Base-by-base conservation (phyloP, 345 rosid genomes). In the Hibiscus tridactylites region DNA sequence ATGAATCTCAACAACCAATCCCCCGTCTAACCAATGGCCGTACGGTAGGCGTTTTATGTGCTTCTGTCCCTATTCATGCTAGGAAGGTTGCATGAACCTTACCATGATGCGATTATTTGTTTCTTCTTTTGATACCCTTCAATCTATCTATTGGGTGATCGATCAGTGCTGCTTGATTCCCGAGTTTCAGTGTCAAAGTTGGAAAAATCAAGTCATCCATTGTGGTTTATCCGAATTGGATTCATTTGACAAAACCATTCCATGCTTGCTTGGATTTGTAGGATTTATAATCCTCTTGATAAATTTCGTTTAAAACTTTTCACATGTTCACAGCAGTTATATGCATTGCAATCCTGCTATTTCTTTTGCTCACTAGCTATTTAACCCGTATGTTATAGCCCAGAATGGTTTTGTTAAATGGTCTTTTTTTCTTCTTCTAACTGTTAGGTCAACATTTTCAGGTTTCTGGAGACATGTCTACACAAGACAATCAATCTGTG, bases 381-480 rank as follows among this genome's bases (percentile, higher is more conserved):
- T 16, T 3, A 42, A 49, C 24, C 29, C 39, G 50, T 50, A 49
- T 28, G 42, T 28, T 33, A 16, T 49, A 28, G 58, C 6, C 19
- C 13, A 9, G 10, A 9, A 49, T 28, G 58, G 11, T 67, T 67
- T 67, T 19, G 17, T 49, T 44, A 24, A 26, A 65, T 46, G 19
- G 15, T 24, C 29, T 0, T 33, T 15, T 26, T 67, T 49, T 17
- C 6, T 33, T 33, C 37, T 33, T 17, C 53, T 37, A n/a, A 60
- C 52, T 77, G 66, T 56, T 57, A 11, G 46, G 44, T 52, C 12
- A 16, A 54, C 72, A 37, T 70, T 65, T 61, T 67, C 81, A 92
- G 99, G 91, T 91, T 77, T 96, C 98, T 79, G 98, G 99, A 56
- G 99, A 96, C 83, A 89, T 96, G 80, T 79, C 84, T 69, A 88